phyloP scores from a whole-genome alignment of 495 filamentous ascomycete genomes.

The Immersiella caudata region DNA sequence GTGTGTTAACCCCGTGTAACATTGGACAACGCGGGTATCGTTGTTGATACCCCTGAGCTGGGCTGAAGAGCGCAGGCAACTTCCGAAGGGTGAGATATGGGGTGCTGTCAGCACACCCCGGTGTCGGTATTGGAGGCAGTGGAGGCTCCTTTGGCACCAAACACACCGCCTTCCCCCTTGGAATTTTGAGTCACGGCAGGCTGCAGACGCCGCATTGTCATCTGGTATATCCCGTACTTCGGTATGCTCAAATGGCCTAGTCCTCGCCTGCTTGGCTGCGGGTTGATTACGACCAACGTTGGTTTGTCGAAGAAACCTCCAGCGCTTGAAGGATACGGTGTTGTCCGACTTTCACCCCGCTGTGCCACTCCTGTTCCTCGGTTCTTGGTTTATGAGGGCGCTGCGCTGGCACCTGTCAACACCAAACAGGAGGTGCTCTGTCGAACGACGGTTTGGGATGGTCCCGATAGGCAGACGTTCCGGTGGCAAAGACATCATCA shows the following conservation, averaged over 20 bases:
- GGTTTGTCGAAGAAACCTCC: not conserved
- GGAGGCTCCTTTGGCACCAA: not conserved
- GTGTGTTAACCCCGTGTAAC: not conserved
- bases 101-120: not conserved
- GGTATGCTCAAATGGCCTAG: conserved; percentile 16
- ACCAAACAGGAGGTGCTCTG: not conserved
- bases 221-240: not conserved
- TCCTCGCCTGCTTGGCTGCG: not conserved
- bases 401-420: not conserved
- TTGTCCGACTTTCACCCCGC: not conserved
- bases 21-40: not conserved
- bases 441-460: not conserved
- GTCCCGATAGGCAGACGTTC: not conserved
- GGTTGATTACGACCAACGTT: not conserved
- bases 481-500: not conserved
- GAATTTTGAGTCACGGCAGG: too few relatives aligned
- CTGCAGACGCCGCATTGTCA: not conserved
- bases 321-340: not conserved
- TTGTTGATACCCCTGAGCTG: not conserved
- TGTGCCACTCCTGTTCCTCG: not conserved
- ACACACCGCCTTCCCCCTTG: not conserved
- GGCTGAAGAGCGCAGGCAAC: not conserved
- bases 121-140: not conserved
- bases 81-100: not conserved
- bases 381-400: not conserved